Evolutionary conservation across 345 rosid genomes (phyloP).

Genomic region (Populus davidiana): DNA sequence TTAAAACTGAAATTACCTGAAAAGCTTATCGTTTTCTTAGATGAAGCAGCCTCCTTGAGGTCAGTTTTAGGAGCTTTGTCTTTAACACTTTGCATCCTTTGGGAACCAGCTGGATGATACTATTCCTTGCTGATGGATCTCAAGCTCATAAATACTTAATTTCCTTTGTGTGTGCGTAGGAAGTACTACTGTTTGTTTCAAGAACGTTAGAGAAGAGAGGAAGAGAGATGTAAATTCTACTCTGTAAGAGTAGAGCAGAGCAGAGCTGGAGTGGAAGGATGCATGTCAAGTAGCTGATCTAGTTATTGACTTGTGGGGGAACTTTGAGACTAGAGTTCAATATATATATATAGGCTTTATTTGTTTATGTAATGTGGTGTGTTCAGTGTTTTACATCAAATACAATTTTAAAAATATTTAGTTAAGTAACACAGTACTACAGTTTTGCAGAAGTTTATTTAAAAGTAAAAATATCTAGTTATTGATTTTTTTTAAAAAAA

Average conservation of each 20-base stretch:
- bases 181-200: not conserved
- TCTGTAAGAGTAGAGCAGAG: not conserved
- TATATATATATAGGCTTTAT: constrained; percentile 9
- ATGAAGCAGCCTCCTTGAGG: constrained; percentile 3
- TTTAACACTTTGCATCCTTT: constrained; percentile 18
- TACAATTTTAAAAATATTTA: too few relatives aligned
- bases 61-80: constrained; percentile 19
- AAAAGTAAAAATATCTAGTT: too few relatives aligned
- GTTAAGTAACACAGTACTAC: too few relatives aligned
- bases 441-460: too few relatives aligned
- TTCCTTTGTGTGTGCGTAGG: not conserved
- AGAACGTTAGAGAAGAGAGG: not conserved
- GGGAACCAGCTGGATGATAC: constrained; percentile 16
- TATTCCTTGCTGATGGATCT: constrained; percentile 26
- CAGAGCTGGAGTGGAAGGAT: not conserved
- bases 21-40: constrained; percentile 21
- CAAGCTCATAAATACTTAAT: constrained; percentile 8
- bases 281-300: not conserved
- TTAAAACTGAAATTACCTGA: constrained; percentile 15
- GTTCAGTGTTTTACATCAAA: too few relatives aligned
- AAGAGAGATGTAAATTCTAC: not conserved
- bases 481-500: too few relatives aligned
- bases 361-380: too few relatives aligned
- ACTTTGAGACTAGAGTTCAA: not conserved
- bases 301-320: not conserved